Evolutionary conservation across 2,329 filamentous ascomycete species (phyloP), one percentile per base, ranked within the genome.

Genomic region (Aspergillus fischeri): DNA sequence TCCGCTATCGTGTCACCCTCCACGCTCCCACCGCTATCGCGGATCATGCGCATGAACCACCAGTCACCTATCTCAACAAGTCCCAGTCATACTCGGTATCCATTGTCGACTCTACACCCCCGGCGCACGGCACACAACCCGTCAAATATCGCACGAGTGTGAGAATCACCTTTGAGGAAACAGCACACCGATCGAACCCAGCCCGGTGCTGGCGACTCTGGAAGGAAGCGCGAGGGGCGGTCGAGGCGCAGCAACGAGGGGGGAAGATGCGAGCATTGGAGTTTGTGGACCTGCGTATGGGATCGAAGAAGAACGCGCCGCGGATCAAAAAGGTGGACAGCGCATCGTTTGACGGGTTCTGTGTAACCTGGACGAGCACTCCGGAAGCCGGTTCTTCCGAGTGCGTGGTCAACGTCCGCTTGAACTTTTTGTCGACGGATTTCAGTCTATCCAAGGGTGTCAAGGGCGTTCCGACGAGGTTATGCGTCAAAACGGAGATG

Each of bases 371-470:
- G 61, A 55, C 48, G 3, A 28, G 38, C 14, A 47, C 51, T 28
- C 49, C 56, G 9, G 38, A 17, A 1, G 86, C 69, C 77, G 83
- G 60, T 9, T 17, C 35, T 17, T 82, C 86, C 4, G 90, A 95
- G 67, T 92, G 90, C 71, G 89, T 85, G 53, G 84, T 97, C 57
- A 87, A 90, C 5, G 89, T 96, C 17, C 88, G 92, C 48, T 96
- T 96, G 81, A 96, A 97, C 77, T 97, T 97, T 69, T 80, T 97
- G 0, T 97, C 92, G 0, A 97, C 92, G 14, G 92, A 97, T 70
- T 97, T 97, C 71, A 96, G 91, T 73, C 91, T 96, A 68, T 96
- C 92, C 21, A 97, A 97, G 70, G 92, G 92, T 42, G 92, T 97
- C 52, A 96, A 96, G 75, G 92, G 92, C 25, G 95, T 96, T 61